Percentiles rank a stretch among this genome's conserved stretches.
phyloP scores from a whole-genome alignment of 192 early-diverging fungal species.

The Umbelopsis vinacea region DNA sequence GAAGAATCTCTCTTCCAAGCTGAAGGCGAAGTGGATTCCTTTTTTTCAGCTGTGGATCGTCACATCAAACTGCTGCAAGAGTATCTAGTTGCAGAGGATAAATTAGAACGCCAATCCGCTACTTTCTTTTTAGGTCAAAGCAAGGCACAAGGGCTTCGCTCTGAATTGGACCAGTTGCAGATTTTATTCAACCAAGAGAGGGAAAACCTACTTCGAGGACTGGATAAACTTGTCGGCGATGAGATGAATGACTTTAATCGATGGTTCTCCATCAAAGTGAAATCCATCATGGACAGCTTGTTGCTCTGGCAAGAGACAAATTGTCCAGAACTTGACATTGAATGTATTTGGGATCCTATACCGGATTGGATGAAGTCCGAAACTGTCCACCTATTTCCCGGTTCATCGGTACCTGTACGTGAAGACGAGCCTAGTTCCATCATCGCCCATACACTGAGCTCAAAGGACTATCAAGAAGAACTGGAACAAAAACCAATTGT shows the following conservation, averaged over 20 bases:
- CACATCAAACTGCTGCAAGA: conserved; percentile 8
- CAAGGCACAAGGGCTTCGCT: neutral
- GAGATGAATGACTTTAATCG: conserved; percentile 60
- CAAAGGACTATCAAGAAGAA: neutral
- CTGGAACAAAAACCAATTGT: conserved; percentile 5
- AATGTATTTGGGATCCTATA: conserved; percentile 47
- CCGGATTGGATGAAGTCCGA: conserved; percentile 8
- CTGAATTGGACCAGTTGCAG: neutral
- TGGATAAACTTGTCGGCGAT: conserved; percentile 18
- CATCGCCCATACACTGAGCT: conserved; percentile 85
- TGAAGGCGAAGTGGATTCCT: conserved; percentile 9
- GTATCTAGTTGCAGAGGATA: conserved; percentile 10
- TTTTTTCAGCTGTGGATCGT: neutral
- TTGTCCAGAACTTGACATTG: conserved; percentile 24
- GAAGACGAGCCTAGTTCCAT: conserved; percentile 92
- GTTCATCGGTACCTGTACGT: conserved; percentile 79
- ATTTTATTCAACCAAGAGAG: neutral
- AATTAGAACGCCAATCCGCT: neutral
- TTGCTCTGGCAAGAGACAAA: conserved; percentile 57
- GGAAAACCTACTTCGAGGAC: neutral
- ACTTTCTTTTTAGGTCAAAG: neutral
- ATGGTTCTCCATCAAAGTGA: conserved; percentile 42
- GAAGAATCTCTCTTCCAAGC: conserved; percentile 4
- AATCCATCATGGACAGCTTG: conserved; percentile 42
- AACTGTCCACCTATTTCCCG: conserved; percentile 74